phyloP scores from a whole-genome alignment of 306 rosid genomes.

The Lathyrus oleraceus region DNA sequence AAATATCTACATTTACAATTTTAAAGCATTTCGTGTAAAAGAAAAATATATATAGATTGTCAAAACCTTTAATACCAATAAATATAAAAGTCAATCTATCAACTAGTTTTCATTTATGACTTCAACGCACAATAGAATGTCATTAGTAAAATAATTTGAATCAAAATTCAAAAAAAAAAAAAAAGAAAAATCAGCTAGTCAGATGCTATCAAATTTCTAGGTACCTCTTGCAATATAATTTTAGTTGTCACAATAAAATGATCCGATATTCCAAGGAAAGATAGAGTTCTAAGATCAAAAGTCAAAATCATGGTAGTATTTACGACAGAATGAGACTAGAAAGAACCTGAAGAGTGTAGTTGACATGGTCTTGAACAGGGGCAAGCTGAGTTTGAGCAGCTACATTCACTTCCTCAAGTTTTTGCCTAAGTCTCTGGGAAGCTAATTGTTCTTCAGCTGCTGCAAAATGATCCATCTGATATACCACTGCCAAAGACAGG shows the following conservation, averaged over 20 bases:
- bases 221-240: conserved; percentile 22
- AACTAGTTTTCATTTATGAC: conserved; percentile 9
- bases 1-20: not conserved
- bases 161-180: conserved; percentile 2
- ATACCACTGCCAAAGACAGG: conserved; percentile 25
- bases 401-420: conserved; percentile 67
- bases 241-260: conserved; percentile 15
- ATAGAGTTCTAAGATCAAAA: not conserved
- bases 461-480: conserved; percentile 60
- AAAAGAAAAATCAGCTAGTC: not conserved
- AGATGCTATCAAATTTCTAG: conserved; percentile 1
- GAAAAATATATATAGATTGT: not conserved
- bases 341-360: conserved; percentile 86
- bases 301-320: conserved; percentile 18
- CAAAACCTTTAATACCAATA: conserved; percentile 14
- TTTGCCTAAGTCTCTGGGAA: conserved; percentile 67
- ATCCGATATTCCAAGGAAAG: conserved; percentile 4
- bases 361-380: conserved; percentile 91
- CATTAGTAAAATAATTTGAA: conserved; percentile 3
- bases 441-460: conserved; percentile 76
- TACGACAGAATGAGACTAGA: not conserved
- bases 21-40: not conserved
- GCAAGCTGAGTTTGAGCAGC: conserved; percentile 77
- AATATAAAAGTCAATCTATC: not conserved
- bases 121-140: conserved; percentile 13